Evolutionary conservation across 2,329 filamentous ascomycete genomes (phyloP).

Genomic region (Samsoniella hepiali): DNA sequence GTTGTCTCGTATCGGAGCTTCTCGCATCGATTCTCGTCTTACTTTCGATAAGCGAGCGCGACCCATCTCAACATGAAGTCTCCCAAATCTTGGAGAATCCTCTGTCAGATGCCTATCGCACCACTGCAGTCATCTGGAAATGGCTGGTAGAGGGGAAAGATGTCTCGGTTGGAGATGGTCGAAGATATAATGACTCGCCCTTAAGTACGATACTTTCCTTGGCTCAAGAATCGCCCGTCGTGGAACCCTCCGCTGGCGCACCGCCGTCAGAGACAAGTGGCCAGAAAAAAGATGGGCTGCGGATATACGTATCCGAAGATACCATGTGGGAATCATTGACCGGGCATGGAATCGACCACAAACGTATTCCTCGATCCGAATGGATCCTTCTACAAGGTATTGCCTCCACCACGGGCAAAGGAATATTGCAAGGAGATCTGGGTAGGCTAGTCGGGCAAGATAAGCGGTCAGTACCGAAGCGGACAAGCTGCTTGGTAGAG

Average conservation of each 20-base stretch:
- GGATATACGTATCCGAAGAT: slow-evolving; percentile 51
- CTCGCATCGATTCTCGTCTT: slow-evolving; percentile 31
- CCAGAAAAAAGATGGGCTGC: slow-evolving; percentile 19
- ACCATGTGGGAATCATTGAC: slow-evolving; percentile 59
- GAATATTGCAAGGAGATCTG: slow-evolving; percentile 60
- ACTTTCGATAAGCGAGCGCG: not conserved
- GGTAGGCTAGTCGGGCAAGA: slow-evolving; percentile 57
- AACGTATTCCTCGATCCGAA: slow-evolving; percentile 55
- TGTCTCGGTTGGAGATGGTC: slow-evolving; percentile 33
- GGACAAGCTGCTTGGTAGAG: slow-evolving; percentile 55
- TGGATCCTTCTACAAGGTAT: slow-evolving; percentile 59
- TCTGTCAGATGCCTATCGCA: slow-evolving; percentile 25
- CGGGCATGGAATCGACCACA: slow-evolving; percentile 57
- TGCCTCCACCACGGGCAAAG: slow-evolving; percentile 50
- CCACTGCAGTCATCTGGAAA: slow-evolving; percentile 33
- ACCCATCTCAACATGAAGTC: slow-evolving; percentile 22
- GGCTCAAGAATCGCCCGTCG: slow-evolving; percentile 1
- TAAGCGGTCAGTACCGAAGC: slow-evolving; percentile 60
- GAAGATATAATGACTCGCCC: slow-evolving; percentile 39
- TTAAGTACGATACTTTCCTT: slow-evolving; percentile 30
- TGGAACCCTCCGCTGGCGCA: too few relatives aligned
- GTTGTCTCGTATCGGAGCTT: slow-evolving; percentile 32
- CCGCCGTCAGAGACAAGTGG: not conserved
- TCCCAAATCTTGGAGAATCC: slow-evolving; percentile 19
- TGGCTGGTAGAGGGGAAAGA: slow-evolving; percentile 36